Base-by-base conservation (phyloP, 768 basidiomycete genomes). In the Solioccasus polychromus region DNA sequence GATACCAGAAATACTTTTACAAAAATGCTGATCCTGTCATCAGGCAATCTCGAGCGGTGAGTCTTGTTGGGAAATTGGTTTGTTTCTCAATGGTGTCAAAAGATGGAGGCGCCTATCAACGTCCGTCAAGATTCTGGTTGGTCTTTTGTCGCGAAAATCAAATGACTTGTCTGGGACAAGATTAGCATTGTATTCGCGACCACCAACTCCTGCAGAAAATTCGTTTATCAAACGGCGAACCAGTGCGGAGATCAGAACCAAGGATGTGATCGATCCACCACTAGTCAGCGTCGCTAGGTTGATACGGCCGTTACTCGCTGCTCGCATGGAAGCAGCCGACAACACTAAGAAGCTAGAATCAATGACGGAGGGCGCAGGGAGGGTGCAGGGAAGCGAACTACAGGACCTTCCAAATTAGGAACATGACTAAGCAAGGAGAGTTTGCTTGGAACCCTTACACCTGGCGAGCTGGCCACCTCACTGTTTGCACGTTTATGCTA, bases 191-290 rank as follows among this genome's bases (percentile, higher is more conserved):
- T 76, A 76, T 51, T 63, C 60, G 10, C 71, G 69, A 18, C 74
- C 74, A 1, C 58, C 57, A 7, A 59, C 62, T 5, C 75, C 75
- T 0, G 68, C 70, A 1, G 57, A 57, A 18, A 79, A 74, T 56
- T 60, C 62, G 0, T 77, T 68, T 51, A 68, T 79, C 58, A 39
- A 31, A 25, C 32, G n/a, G 32, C 20, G 17, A 20, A 17, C 28
- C 1, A 15, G 6, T 22, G 11, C 20, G 6, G 14, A 15, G 3
- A 22, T 18, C 12, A 34, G n/a, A n/a, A 28, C 9, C n/a, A 15
- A 6, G 15, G 12, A 18, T 18, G 10, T 8, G 14, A 19, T 26
- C 26, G 39, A 31, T 7, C 25, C 17, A 31, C 54, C 37, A 3
- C 36, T 47, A 8, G 48, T 70, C 6, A 48, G 62, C 7, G 35